These are phyloP conservation scores for Collariella sp. DNA, from an alignment of 495 filamentous ascomycete genomes.

Conservation along the genomic window DNA sequence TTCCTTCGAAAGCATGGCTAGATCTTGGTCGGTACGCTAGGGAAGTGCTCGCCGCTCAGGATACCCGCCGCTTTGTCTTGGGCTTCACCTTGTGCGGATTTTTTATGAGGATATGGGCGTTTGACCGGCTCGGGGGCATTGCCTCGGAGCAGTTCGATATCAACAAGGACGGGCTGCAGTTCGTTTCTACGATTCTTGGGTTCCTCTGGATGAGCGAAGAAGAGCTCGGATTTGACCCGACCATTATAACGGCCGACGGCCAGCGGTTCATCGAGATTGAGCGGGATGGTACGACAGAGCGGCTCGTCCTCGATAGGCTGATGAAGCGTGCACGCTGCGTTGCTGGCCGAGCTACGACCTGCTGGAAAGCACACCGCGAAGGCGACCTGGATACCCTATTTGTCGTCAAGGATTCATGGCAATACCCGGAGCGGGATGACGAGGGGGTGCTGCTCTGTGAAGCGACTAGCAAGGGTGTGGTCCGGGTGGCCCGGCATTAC, in stretches of 20 bases:
- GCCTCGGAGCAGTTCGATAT: conserved; percentile 36
- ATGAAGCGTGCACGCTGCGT: conserved; percentile 33
- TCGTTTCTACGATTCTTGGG: too few species aligned
- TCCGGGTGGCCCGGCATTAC: too few species aligned
- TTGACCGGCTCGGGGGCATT: conserved; percentile 41
- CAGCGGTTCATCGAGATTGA: conserved; percentile 27
- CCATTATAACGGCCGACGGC: conserved; percentile 28
- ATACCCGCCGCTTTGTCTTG: conserved; percentile 40
- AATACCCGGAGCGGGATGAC: conserved; percentile 38
- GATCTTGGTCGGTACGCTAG: too few species aligned
- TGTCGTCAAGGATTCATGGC: conserved; percentile 45
- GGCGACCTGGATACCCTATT: conserved; percentile 28
- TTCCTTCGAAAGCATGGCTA: too few species aligned
- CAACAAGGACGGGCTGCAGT: too few species aligned
- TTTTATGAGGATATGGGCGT: conserved; percentile 34
- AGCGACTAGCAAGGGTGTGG: too few species aligned
- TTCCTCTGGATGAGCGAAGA: too few species aligned
- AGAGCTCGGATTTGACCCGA: conserved; percentile 44
- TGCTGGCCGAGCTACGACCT: conserved; percentile 39
- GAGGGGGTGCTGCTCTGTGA: conserved; percentile 32
- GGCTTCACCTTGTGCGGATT: conserved; percentile 38
- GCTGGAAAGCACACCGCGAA: conserved; percentile 39
- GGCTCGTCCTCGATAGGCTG: too few species aligned
- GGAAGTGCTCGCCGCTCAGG: too few species aligned
- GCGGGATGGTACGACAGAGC: conserved; percentile 27